These are phyloP conservation scores for Sarocladium brachiariae DNA, from an alignment of 2,329 filamentous ascomycete genomes.

Conservation along the genomic window DNA sequence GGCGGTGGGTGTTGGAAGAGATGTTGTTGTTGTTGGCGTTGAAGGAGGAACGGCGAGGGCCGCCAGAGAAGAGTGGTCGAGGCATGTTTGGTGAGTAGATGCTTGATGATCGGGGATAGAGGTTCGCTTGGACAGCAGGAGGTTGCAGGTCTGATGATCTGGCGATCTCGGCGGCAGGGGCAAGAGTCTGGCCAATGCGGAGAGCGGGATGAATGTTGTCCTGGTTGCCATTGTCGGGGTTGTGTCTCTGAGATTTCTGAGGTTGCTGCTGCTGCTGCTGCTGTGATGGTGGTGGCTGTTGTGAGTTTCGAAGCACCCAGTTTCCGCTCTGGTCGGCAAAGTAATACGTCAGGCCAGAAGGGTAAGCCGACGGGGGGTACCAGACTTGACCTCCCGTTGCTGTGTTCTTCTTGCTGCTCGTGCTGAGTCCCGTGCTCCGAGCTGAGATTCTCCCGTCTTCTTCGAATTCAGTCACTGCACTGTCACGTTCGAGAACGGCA, in stretches of 20 bases:
- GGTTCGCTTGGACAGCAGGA: background rate
- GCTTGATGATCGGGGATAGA: background rate
- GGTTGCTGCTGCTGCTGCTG: background rate
- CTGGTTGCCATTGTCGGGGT: background rate
- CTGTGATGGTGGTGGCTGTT: slow-evolving; percentile 2
- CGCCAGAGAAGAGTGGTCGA: slow-evolving; percentile 16
- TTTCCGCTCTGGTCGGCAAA: slow-evolving; percentile 47
- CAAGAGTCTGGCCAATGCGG: slow-evolving; percentile 7
- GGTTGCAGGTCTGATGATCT: slow-evolving; percentile 5
- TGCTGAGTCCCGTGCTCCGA: background rate
- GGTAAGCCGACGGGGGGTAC: slow-evolving; percentile 41
- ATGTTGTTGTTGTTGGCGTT: background rate
- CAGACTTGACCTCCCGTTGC: slow-evolving; percentile 36
- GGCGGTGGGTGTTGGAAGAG: background rate
- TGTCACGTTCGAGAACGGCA: slow-evolving; percentile 26
- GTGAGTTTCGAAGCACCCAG: slow-evolving; percentile 35
- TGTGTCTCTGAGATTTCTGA: background rate
- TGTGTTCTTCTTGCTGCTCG: background rate
- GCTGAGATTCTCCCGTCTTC: slow-evolving; percentile 36
- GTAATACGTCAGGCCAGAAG: slow-evolving; percentile 40
- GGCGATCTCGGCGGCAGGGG: slow-evolving; percentile 8
- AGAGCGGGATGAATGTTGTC: background rate
- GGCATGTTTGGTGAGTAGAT: slow-evolving; percentile 12
- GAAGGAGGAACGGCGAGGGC: slow-evolving; percentile 14
- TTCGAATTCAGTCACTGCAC: slow-evolving; percentile 46